Evolutionary conservation across 352 stramenopile species (phyloP).

Genomic region (Thalassiosira exigua): DNA sequence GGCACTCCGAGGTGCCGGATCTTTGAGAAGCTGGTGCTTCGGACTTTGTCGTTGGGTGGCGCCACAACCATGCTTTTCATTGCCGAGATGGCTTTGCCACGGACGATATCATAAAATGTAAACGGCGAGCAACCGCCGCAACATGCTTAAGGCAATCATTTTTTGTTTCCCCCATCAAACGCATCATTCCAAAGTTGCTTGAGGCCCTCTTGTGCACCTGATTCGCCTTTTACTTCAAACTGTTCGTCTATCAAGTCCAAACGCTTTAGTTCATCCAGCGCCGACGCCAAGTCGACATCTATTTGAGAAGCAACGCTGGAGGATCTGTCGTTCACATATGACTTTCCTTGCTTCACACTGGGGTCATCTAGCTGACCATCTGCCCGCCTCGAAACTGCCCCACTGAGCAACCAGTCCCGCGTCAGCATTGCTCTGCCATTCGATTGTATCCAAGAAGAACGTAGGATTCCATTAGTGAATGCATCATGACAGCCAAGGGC

Average conservation of each 20-base stretch:
- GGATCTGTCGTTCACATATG: slow-evolving; percentile 49
- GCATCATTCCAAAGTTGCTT: slow-evolving; percentile 46
- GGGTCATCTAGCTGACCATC: slow-evolving; percentile 18
- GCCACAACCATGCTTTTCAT: too few species aligned
- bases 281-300: slow-evolving; percentile 65
- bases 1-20: background rate
- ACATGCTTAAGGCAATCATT: too few species aligned
- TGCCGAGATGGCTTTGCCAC: too few species aligned
- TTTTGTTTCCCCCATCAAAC: too few species aligned
- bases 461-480: too few species aligned
- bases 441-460: too few species aligned
- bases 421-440: slow-evolving; percentile 48
- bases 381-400: background rate
- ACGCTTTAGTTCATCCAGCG: slow-evolving; percentile 69
- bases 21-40: slow-evolving; percentile 6
- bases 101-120: too few species aligned
- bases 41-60: too few species aligned
- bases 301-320: slow-evolving; percentile 47
- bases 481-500: too few species aligned
- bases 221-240: slow-evolving; percentile 31
- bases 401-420: slow-evolving; percentile 33
- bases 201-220: slow-evolving; percentile 24
- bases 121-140: too few species aligned
- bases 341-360: slow-evolving; percentile 30
- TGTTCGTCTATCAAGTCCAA: slow-evolving; percentile 58